Evolutionary conservation across 371 early-diverging fungal genomes (phyloP).

Genomic region (Gilbertella persicaria): DNA sequence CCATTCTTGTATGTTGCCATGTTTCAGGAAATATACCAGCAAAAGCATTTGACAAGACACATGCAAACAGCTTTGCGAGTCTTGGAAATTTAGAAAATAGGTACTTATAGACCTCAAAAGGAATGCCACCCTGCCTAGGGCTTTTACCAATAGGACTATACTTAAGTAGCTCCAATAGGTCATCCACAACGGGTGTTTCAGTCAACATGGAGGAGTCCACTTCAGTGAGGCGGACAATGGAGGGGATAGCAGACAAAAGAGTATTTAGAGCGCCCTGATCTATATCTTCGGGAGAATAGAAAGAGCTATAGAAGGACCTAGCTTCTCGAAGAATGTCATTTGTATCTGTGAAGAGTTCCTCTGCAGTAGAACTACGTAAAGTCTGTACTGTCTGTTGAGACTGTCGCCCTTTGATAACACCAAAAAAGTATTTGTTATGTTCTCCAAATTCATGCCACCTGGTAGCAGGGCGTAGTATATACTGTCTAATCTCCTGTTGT

Average conservation of each 20-base stretch:
- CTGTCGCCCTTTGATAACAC: constrained; percentile 9
- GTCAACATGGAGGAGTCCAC: neutral
- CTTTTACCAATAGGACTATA: constrained; percentile 17
- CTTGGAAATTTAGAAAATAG: neutral
- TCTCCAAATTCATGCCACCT: constrained; percentile 38
- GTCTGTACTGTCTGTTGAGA: constrained; percentile 14
- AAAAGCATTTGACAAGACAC: constrained; percentile 16
- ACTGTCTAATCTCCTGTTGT: constrained; percentile 1
- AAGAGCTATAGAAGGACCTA: neutral
- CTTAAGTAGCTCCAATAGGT: neutral
- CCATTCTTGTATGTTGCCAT: constrained; percentile 26
- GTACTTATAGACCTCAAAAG: constrained; percentile 27
- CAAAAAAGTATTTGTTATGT: constrained; percentile 28
- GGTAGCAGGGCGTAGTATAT: constrained; percentile 2
- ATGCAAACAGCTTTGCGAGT: constrained; percentile 2
- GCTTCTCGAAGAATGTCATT: constrained; percentile 3
- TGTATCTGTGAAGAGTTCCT: neutral
- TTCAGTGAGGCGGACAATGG: neutral
- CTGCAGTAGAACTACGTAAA: neutral
- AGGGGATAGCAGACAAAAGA: neutral
- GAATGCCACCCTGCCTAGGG: constrained; percentile 34
- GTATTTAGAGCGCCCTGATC: neutral
- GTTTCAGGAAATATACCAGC: constrained; percentile 2
- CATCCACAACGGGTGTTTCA: neutral
- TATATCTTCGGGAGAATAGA: constrained; percentile 11